Percentiles rank a stretch among this genome's conserved stretches.
These are phyloP conservation scores for Talaromyces nanjingensis DNA, from an alignment of 495 filamentous ascomycete genomes.

Conservation along the genomic window DNA sequence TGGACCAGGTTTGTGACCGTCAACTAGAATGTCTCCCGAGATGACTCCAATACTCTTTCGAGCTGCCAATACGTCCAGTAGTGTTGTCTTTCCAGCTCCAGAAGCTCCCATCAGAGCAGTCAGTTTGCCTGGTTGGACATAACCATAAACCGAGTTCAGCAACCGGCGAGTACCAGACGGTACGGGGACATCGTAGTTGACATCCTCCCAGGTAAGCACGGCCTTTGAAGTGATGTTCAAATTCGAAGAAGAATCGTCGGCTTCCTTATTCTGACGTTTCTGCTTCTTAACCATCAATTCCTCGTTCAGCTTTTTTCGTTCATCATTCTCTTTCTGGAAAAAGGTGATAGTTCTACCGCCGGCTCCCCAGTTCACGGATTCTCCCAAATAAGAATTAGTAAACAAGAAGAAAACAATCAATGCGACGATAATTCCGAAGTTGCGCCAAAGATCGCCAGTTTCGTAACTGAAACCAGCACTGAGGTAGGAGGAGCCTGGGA, in stretches of 20 bases:
- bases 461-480: slow-evolving; percentile 47
- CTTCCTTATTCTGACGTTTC: slow-evolving; percentile 13
- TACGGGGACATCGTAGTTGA: slow-evolving; percentile 64
- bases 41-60: slow-evolving; percentile 81
- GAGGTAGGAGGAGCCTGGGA: slow-evolving; percentile 49
- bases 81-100: slow-evolving; percentile 81
- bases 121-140: slow-evolving; percentile 70
- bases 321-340: slow-evolving; percentile 63
- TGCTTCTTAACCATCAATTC: slow-evolving; percentile 30
- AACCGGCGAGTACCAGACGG: slow-evolving; percentile 60
- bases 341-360: slow-evolving; percentile 72
- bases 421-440: slow-evolving; percentile 59
- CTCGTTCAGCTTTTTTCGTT: slow-evolving; percentile 63
- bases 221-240: slow-evolving; percentile 53
- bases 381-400: slow-evolving; percentile 18
- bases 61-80: slow-evolving; percentile 70
- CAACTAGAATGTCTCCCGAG: slow-evolving; percentile 65
- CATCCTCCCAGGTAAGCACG: slow-evolving; percentile 39
- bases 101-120: slow-evolving; percentile 85
- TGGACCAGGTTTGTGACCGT: slow-evolving; percentile 61
- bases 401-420: slow-evolving; percentile 58
- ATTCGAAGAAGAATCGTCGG: slow-evolving; percentile 50
- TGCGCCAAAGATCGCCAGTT: slow-evolving; percentile 57
- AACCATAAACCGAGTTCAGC: slow-evolving; percentile 68
- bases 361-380: slow-evolving; percentile 67